Conservation (phyloP, 306 rosid genomes). For the Rosa chinensis region DNA sequence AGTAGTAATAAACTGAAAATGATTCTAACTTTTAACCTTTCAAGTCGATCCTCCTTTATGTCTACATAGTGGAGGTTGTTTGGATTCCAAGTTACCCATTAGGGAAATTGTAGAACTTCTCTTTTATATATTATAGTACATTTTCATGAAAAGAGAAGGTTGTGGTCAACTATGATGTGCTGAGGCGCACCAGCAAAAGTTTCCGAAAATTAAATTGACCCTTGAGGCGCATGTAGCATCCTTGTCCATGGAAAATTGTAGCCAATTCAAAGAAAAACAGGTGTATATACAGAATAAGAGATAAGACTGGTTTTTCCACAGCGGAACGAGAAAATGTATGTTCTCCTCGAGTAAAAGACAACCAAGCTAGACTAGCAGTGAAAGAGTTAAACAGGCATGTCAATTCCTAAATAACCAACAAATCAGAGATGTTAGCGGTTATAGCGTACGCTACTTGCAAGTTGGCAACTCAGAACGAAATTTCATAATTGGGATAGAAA, state of each 20-base stretch:
- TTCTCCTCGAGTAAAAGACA: background rate
- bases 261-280: background rate
- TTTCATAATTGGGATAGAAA: background rate
- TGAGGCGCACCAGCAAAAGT: background rate
- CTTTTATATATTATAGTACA: background rate
- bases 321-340: background rate
- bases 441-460: background rate
- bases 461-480: background rate
- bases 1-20: too few relatives aligned
- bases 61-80: background rate
- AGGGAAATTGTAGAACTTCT: background rate
- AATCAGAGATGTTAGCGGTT: background rate
- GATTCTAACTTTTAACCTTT: too few relatives aligned
- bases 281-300: background rate
- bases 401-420: background rate
- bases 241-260: background rate
- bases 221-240: background rate
- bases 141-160: background rate
- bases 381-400: background rate
- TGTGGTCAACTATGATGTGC: background rate
- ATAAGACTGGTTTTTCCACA: background rate
- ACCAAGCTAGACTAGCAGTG: background rate
- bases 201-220: background rate
- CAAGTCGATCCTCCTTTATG: background rate
- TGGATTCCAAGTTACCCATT: background rate